Evolutionary conservation across 495 filamentous ascomycete species (phyloP).

Genomic region (Hamigera avellanea): DNA sequence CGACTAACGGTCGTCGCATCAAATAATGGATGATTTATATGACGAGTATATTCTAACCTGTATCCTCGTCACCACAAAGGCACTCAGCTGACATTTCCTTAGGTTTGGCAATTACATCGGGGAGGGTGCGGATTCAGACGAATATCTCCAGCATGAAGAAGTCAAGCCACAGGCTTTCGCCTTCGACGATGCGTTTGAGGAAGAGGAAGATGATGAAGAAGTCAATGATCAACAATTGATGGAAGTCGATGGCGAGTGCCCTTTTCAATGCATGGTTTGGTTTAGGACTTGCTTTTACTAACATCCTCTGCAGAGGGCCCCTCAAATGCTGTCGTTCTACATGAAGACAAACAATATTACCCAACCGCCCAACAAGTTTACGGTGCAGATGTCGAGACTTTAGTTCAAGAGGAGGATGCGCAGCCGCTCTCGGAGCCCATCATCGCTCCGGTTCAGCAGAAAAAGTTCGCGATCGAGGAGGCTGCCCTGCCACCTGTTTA

Average conservation of each 20-base stretch:
- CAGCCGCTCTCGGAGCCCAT: slow-evolving; percentile 88
- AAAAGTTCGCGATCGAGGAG: slow-evolving; percentile 93
- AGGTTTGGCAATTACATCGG: slow-evolving; percentile 97
- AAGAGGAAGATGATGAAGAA: slow-evolving; percentile 45
- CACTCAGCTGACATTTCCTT: slow-evolving; percentile 7
- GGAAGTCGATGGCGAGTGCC: slow-evolving; percentile 70
- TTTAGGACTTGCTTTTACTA: background rate
- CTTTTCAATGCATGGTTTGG: slow-evolving; percentile 1
- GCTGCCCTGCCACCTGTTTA: slow-evolving; percentile 76
- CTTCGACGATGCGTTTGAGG: slow-evolving; percentile 61
- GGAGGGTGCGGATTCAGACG: slow-evolving; percentile 79
- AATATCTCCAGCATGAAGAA: slow-evolving; percentile 65
- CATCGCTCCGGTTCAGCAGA: slow-evolving; percentile 81
- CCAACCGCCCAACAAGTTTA: slow-evolving; percentile 93
- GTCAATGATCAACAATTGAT: slow-evolving; percentile 70
- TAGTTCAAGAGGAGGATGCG: slow-evolving; percentile 96
- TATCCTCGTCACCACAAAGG: background rate
- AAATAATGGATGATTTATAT: slow-evolving; percentile 69
- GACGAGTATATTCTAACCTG: slow-evolving; percentile 49
- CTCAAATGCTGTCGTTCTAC: slow-evolving; percentile 90
- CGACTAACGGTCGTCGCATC: background rate
- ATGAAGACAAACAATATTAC: slow-evolving; percentile 99
- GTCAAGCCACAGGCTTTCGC: slow-evolving; percentile 63
- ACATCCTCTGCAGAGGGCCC: slow-evolving; percentile 59
- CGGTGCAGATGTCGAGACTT: slow-evolving; percentile 82